These are phyloP conservation scores for Houttuynia cordata DNA, from an alignment of 164 flowering plant species.

Conservation along the genomic window DNA sequence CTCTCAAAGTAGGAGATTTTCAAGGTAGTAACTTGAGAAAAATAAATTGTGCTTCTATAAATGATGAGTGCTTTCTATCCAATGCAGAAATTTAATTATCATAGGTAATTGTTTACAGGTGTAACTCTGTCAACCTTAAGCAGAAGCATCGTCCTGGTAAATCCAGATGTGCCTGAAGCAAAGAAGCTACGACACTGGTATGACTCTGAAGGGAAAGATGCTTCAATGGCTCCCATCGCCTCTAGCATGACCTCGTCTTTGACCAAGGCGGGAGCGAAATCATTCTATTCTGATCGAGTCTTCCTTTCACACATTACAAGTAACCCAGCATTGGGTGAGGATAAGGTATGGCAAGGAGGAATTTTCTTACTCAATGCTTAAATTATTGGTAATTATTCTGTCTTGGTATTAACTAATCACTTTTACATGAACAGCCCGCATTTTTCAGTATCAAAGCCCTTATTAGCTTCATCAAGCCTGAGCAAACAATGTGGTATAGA, in stretches of 20 bases:
- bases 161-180: constrained; percentile 86
- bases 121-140: constrained; percentile 62
- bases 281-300: constrained; percentile 72
- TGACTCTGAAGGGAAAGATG: constrained; percentile 78
- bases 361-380: background rate
- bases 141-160: constrained; percentile 46
- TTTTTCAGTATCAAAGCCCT: constrained; percentile 53
- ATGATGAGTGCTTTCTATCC: background rate
- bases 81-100: background rate
- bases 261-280: constrained; percentile 35
- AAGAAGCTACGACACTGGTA: constrained; percentile 73
- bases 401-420: too few relatives aligned
- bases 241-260: constrained; percentile 39
- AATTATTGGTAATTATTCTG: too few relatives aligned
- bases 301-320: constrained; percentile 43
- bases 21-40: constrained; percentile 47
- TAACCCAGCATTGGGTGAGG: constrained; percentile 73
- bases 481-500: constrained; percentile 90
- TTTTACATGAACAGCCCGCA: constrained; percentile 38
- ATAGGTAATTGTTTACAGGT: constrained; percentile 27
- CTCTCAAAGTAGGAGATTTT: constrained; percentile 82
- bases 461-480: constrained; percentile 70
- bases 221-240: constrained; percentile 67
- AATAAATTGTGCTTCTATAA: background rate
- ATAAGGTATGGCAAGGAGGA: constrained; percentile 9